phyloP scores from a whole-genome alignment of 2,329 filamentous ascomycete species.

The Myotisia sp. region DNA sequence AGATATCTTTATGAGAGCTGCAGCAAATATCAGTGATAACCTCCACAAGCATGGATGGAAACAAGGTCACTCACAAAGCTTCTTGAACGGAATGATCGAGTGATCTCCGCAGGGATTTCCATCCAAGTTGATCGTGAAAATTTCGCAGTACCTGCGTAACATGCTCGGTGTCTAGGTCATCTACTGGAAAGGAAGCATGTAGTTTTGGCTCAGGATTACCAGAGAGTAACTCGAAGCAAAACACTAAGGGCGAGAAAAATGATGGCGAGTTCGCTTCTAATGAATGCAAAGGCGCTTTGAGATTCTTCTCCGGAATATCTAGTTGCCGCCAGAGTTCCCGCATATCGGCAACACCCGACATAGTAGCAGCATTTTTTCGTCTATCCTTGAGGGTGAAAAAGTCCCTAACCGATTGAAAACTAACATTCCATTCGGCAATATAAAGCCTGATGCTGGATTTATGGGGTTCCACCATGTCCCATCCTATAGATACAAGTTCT shows the following conservation, averaged over 20 bases:
- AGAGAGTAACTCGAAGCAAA: constrained; percentile 1
- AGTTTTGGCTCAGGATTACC: neutral
- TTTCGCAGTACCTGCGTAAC: neutral
- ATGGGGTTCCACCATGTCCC: neutral
- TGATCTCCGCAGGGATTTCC: neutral
- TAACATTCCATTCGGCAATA: neutral
- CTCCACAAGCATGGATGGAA: neutral
- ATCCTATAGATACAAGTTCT: neutral
- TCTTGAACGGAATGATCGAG: neutral
- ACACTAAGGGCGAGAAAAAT: neutral
- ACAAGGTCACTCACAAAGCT: neutral
- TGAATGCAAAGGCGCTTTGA: too few relatives aligned
- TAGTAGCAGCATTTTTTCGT: neutral
- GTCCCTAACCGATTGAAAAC: neutral
- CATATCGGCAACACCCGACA: neutral
- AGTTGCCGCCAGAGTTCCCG: neutral
- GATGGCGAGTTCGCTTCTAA: neutral
- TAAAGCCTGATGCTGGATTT: neutral
- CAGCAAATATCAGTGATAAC: neutral
- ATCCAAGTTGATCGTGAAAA: neutral
- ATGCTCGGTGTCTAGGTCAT: neutral
- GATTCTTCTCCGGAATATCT: neutral
- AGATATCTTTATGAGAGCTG: neutral
- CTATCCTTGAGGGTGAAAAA: neutral
- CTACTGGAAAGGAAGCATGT: neutral